Percentiles rank a stretch among this genome's conserved stretches.
Evolutionary conservation across 164 flowering plant genomes (phyloP).

Genomic region (Vitis cinerea): DNA sequence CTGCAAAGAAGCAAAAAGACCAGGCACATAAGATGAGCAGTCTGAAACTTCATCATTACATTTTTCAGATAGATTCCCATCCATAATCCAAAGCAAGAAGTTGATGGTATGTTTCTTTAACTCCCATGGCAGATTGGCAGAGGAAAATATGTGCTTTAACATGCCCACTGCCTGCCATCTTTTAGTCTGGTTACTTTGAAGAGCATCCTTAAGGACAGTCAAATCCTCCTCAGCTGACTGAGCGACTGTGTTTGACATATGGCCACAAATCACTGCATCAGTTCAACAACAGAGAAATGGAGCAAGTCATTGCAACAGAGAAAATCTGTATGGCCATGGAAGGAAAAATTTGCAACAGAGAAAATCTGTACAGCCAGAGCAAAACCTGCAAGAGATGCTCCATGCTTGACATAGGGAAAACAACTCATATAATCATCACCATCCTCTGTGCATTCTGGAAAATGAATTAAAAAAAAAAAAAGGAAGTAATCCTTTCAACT

Average conservation of each 20-base stretch:
- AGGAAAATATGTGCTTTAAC: slow-evolving; percentile 55
- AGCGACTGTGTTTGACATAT: slow-evolving; percentile 52
- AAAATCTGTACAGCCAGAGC: background rate
- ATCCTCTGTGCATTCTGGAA: slow-evolving; percentile 35
- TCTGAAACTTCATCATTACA: slow-evolving; percentile 33
- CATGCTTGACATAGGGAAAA: slow-evolving; percentile 60
- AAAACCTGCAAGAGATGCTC: slow-evolving; percentile 79
- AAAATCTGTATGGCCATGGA: background rate
- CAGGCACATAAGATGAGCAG: slow-evolving; percentile 42
- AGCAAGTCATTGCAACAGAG: background rate
- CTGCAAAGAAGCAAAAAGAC: slow-evolving; percentile 67
- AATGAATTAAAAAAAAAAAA: slow-evolving; percentile 9
- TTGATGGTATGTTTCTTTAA: slow-evolving; percentile 59
- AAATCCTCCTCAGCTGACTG: slow-evolving; percentile 55
- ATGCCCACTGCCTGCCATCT: slow-evolving; percentile 82
- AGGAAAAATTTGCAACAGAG: background rate
- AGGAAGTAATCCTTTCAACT: background rate
- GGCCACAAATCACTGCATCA: slow-evolving; percentile 76
- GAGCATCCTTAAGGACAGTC: slow-evolving; percentile 39
- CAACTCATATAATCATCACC: slow-evolving; percentile 46
- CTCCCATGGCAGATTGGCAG: slow-evolving; percentile 53
- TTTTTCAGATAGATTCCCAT: slow-evolving; percentile 24
- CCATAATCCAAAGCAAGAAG: slow-evolving; percentile 56
- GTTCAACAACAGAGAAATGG: slow-evolving; percentile 5
- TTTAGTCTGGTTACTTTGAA: slow-evolving; percentile 43